Evolutionary conservation across 768 basidiomycete genomes (phyloP), one percentile per base, ranked within the genome.

Genomic region (Leccinellum rugosiceps): DNA sequence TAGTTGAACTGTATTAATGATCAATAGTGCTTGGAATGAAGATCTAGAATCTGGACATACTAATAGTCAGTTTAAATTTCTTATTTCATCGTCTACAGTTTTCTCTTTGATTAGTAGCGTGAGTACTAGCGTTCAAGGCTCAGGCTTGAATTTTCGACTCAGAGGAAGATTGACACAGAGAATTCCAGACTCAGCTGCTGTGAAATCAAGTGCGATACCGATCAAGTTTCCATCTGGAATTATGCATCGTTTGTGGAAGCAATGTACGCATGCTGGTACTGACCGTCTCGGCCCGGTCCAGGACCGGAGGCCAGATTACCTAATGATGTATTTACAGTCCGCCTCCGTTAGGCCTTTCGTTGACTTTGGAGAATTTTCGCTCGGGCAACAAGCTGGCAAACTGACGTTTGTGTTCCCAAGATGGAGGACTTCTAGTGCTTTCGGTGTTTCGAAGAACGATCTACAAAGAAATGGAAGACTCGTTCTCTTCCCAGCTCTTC

Each of bases 401-500:
- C 23, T 68, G 55, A 63, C 61, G 55, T 34, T 58, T 15, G 8
- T 51, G 3, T 52, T 60, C 17, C 38, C 64, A 65, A 63, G 50
- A 60, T 67, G 55, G 65, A 65, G 59, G 31, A 48, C 19, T 68
- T 62, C 60, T 46, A 3, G 44, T 19, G 4, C 35, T 53, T 60
- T 30, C 35, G 52, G 47, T 53, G 55, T 15, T 58, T 62, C 63
- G 63, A 68, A 62, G 52, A 49, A 19, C 48, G n/a, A 52, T 66
- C 52, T 67, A 50, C 58, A 47, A 61, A 58, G 66, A 57, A 68
- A 4, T 41, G 59, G 66, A 68, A 65, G 67, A 21, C 2, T n/a
- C 31, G 56, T 51, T 38, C 28, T 41, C 34, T 58, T 50, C 8
- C 25, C 21, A 53, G 50, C 32, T 43, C 56, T 65, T 58, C 38